Conservation (phyloP, 371 early-diverging fungal species). For the Mucor saturninus region DNA sequence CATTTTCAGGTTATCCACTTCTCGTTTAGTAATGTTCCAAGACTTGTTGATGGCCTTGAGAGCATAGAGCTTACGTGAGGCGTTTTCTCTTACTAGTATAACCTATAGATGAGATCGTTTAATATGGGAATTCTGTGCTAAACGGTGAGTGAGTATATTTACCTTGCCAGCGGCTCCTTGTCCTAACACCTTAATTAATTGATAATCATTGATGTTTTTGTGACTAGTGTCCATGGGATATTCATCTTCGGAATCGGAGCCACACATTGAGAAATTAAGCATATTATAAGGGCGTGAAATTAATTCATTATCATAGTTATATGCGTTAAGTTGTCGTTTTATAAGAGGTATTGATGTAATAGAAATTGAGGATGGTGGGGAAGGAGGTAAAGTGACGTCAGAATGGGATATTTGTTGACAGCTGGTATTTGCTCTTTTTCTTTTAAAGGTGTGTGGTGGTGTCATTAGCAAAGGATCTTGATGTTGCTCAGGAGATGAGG, state of each 20-base stretch:
- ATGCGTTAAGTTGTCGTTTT: neutral
- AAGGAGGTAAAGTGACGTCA: constrained; percentile 3
- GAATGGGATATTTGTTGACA: neutral
- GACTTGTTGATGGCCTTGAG: constrained; percentile 97
- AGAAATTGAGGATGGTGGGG: constrained; percentile 15
- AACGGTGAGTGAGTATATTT: neutral
- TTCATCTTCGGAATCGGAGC: neutral
- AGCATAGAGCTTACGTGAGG: constrained; percentile 71
- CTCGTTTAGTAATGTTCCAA: constrained; percentile 82
- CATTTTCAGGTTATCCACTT: constrained; percentile 72
- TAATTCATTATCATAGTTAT: neutral
- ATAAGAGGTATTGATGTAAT: neutral
- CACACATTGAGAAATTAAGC: neutral
- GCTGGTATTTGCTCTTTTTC: constrained; percentile 6
- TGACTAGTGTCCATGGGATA: too few species aligned
- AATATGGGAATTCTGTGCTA: constrained; percentile 2
- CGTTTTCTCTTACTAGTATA: constrained; percentile 84
- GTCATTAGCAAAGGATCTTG: neutral
- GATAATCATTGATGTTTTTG: constrained; percentile 46
- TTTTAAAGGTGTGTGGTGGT: constrained; percentile 5
- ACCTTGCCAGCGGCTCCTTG: constrained; percentile 66
- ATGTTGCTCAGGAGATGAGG: neutral
- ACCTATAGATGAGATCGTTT: constrained; percentile 25
- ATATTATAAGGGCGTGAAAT: neutral
- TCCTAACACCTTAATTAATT: constrained; percentile 61